Evolutionary conservation across 192 early-diverging fungal genomes (phyloP).

Genomic region (Chytriomyces confervae): DNA sequence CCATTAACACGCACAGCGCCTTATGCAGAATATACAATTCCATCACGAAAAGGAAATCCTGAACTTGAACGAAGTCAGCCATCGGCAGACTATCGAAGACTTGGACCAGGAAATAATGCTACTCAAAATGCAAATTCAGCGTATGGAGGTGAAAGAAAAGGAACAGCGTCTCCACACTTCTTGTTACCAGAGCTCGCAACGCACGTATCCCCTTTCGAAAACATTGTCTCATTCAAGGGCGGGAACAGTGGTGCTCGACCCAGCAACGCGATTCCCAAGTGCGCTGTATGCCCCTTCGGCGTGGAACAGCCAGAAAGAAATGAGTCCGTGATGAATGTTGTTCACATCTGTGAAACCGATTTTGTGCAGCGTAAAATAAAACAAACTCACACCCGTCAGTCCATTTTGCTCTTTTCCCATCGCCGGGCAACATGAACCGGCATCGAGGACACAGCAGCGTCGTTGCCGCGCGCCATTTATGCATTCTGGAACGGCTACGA

Average conservation of each 20-base stretch:
- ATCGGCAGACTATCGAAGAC: slow-evolving; percentile 29
- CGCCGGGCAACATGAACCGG: too few species aligned
- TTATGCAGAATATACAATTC: slow-evolving; percentile 30
- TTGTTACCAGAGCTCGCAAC: slow-evolving; percentile 6
- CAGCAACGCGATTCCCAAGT: not conserved
- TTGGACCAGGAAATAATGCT: slow-evolving; percentile 30
- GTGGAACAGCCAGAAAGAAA: slow-evolving; percentile 3
- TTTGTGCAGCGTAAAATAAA: too few species aligned
- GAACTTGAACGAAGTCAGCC: slow-evolving; percentile 2
- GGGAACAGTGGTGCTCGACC: not conserved
- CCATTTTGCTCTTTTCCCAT: too few species aligned
- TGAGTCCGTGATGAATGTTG: not conserved
- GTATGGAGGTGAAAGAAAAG: slow-evolving; percentile 25
- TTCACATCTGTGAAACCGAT: not conserved
- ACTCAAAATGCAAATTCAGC: slow-evolving; percentile 21
- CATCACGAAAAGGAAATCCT: slow-evolving; percentile 33
- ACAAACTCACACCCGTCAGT: too few species aligned
- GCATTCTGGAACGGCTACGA: too few species aligned
- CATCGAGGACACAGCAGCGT: too few species aligned
- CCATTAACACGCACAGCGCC: not conserved
- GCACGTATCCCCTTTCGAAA: not conserved
- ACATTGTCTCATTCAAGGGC: slow-evolving; percentile 21
- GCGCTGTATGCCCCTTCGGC: not conserved
- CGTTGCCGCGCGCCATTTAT: too few species aligned
- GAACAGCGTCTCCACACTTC: slow-evolving; percentile 21